Percentiles rank a stretch among this genome's conserved stretches.
Evolutionary conservation across 768 basidiomycete species (phyloP).

Genomic region (Pisolithus albus): DNA sequence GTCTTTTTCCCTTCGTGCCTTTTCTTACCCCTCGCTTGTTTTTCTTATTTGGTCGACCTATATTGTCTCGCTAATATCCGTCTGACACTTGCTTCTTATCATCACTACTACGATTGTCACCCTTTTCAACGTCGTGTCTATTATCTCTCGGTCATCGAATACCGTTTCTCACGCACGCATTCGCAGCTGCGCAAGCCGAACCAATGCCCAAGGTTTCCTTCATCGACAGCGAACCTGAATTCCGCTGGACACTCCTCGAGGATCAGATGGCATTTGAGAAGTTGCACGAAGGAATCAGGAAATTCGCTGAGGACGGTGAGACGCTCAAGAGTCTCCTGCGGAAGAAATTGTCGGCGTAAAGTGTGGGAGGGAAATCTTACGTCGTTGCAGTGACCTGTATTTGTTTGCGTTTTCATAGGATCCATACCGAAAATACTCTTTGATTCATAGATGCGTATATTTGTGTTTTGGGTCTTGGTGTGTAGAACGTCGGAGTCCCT

Average conservation of each 20-base stretch:
- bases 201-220: constrained; percentile 73
- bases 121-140: not conserved
- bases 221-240: constrained; percentile 91
- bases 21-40: too few relatives aligned
- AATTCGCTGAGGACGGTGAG: constrained; percentile 93
- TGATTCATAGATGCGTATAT: too few relatives aligned
- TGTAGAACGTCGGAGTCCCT: too few relatives aligned
- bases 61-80: not conserved
- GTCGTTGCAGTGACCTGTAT: too few relatives aligned
- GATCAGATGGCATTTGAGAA: constrained; percentile 99
- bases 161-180: not conserved
- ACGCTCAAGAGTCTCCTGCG: constrained; percentile 79
- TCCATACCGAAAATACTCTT: too few relatives aligned
- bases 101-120: not conserved
- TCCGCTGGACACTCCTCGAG: constrained; percentile 90
- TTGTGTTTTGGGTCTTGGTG: too few relatives aligned
- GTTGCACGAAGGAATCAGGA: constrained; percentile 96
- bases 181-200: constrained; percentile 45
- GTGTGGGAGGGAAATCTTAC: not conserved
- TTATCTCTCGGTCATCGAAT: not conserved
- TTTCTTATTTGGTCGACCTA: too few relatives aligned
- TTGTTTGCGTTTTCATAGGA: too few relatives aligned
- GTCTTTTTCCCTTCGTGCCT: constrained; percentile 15
- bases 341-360: constrained; percentile 43
- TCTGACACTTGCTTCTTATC: not conserved